A percentile compares a stretch with the other conserved stretches of the same genome.
phyloP scores from a whole-genome alignment of 441 rosid species.

The Gossypium laxum region DNA sequence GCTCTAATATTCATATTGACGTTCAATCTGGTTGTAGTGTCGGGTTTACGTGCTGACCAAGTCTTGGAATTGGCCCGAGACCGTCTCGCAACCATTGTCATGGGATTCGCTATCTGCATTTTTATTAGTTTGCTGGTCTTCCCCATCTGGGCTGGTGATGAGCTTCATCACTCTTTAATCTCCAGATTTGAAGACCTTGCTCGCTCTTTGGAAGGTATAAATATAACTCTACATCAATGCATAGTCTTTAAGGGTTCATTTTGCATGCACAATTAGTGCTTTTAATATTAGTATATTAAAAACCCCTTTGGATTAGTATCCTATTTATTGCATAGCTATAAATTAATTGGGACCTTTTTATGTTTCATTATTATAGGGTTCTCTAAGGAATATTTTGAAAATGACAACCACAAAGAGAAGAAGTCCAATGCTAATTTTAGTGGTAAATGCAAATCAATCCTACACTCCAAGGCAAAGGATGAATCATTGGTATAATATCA shows the following conservation, averaged over 20 bases:
- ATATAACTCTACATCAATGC: neutral
- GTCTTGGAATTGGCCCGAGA: conserved; percentile 40
- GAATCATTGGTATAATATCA: conserved; percentile 37
- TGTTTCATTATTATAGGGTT: conserved; percentile 27
- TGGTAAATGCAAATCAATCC: conserved; percentile 29
- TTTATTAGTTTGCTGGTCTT: conserved; percentile 44
- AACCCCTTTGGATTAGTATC: too few relatives aligned
- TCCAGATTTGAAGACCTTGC: conserved; percentile 50
- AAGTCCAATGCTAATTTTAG: conserved; percentile 14
- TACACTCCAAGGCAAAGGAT: conserved; percentile 47
- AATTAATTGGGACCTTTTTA: too few relatives aligned
- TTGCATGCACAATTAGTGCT: neutral
- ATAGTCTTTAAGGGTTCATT: neutral
- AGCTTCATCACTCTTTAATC: conserved; percentile 47
- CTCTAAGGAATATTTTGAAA: conserved; percentile 31
- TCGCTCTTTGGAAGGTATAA: conserved; percentile 43
- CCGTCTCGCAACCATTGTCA: conserved; percentile 46
- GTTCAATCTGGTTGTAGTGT: conserved; percentile 59
- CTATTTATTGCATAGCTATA: too few relatives aligned
- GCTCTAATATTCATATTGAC: conserved; percentile 66
- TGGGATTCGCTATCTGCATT: conserved; percentile 57
- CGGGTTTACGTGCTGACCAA: conserved; percentile 37
- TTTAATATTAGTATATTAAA: too few relatives aligned
- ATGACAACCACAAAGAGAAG: conserved; percentile 19
- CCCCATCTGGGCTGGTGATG: conserved; percentile 85